phyloP scores from a whole-genome alignment of 2,329 filamentous ascomycete genomes.

The Sphaerulina vaccinii region DNA sequence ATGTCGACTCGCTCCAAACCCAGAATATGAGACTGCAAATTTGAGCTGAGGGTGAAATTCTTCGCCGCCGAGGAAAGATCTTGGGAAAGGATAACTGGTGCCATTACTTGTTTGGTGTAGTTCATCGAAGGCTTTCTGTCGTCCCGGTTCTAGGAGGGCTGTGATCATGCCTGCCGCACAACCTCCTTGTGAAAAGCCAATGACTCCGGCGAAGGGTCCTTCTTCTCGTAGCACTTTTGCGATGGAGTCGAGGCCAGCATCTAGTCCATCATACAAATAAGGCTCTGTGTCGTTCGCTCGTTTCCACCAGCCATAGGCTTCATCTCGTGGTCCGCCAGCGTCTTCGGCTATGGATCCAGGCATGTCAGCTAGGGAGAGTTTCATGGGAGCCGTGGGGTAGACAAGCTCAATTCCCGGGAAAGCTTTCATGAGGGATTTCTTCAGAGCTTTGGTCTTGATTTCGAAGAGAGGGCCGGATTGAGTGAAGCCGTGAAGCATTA shows the following conservation, averaged over 20 bases:
- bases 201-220: slow-evolving; percentile 71
- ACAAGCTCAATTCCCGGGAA: slow-evolving; percentile 57
- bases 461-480: slow-evolving; percentile 85
- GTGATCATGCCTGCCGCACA: slow-evolving; percentile 71
- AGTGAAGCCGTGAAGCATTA: slow-evolving; percentile 70
- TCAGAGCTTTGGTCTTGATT: slow-evolving; percentile 81
- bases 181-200: slow-evolving; percentile 82
- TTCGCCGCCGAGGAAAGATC: slow-evolving; percentile 45
- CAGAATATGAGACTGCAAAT: slow-evolving; percentile 75
- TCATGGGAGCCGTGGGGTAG: slow-evolving; percentile 49
- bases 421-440: slow-evolving; percentile 74
- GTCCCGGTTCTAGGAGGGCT: slow-evolving; percentile 63
- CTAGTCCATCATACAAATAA: slow-evolving; percentile 63
- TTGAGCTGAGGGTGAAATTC: slow-evolving; percentile 56
- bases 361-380: slow-evolving; percentile 48
- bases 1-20: slow-evolving; percentile 66
- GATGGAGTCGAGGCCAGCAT: slow-evolving; percentile 64
- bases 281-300: slow-evolving; percentile 60
- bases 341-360: slow-evolving; percentile 57
- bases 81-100: slow-evolving; percentile 48
- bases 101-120: slow-evolving; percentile 46
- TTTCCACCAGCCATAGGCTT: slow-evolving; percentile 80
- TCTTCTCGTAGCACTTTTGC: slow-evolving; percentile 61
- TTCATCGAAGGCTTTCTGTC: slow-evolving; percentile 50
- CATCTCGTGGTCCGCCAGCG: slow-evolving; percentile 48